These are phyloP conservation scores for Phanerodontia chrysosporium DNA, from an alignment of 768 basidiomycete genomes.

Conservation along the genomic window DNA sequence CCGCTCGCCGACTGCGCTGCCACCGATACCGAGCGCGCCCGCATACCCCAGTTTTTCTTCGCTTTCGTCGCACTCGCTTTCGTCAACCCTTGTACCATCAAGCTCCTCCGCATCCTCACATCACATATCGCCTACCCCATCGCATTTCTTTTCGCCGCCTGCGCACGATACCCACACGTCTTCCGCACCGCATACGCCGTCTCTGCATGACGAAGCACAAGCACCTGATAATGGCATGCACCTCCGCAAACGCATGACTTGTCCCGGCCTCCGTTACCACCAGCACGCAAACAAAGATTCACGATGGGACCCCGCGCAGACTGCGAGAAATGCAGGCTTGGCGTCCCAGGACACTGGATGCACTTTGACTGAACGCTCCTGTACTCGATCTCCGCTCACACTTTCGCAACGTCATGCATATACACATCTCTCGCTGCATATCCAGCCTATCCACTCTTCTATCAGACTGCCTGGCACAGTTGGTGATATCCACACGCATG, in stretches of 20 bases:
- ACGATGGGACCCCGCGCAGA: conserved; percentile 71
- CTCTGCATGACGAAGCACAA: too few relatives aligned
- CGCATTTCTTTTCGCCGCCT: not conserved
- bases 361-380: conserved; percentile 63
- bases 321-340: conserved; percentile 60
- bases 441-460: not conserved
- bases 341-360: conserved; percentile 69
- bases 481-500: not conserved
- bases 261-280: conserved; percentile 5
- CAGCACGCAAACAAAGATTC: conserved; percentile 43
- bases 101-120: not conserved
- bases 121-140: not conserved
- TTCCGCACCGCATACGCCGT: not conserved
- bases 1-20: not conserved
- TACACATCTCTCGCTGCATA: not conserved
- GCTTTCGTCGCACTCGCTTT: not conserved
- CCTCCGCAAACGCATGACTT: not conserved
- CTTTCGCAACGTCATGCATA: not conserved
- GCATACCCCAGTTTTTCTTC: not conserved
- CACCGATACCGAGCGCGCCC: not conserved
- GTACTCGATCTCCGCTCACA: too few relatives aligned
- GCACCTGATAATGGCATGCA: too few relatives aligned
- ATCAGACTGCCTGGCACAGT: not conserved
- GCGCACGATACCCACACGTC: not conserved
- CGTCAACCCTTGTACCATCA: not conserved